A percentile compares a stretch with the other conserved stretches of the same genome.
Evolutionary conservation across 2,329 filamentous ascomycete genomes (phyloP).

Genomic region (Rutstroemia sp.): DNA sequence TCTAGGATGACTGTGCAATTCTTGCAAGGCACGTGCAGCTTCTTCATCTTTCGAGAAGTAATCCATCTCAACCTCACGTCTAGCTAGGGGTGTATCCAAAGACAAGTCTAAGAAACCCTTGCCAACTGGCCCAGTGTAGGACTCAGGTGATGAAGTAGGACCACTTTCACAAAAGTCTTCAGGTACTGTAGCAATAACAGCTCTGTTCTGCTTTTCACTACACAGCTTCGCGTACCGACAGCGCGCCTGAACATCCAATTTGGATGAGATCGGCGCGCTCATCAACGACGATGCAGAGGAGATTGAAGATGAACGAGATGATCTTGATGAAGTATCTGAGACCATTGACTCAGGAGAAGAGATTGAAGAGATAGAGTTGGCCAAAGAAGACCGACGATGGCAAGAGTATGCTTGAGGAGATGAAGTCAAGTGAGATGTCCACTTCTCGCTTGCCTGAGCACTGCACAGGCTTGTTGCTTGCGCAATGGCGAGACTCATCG

Average conservation of each 20-base stretch:
- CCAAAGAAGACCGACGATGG: constrained; percentile 53
- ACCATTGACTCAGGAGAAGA: constrained; percentile 63
- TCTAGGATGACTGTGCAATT: constrained; percentile 48
- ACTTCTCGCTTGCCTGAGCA: constrained; percentile 45
- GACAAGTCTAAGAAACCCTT: constrained; percentile 45
- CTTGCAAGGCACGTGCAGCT: constrained; percentile 51
- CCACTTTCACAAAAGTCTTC: constrained; percentile 47
- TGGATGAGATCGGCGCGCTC: constrained; percentile 49
- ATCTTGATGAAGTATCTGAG: constrained; percentile 48
- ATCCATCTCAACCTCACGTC: constrained; percentile 41
- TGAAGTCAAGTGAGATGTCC: constrained; percentile 39
- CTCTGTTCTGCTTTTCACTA: constrained; percentile 48
- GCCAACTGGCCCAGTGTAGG: constrained; percentile 45
- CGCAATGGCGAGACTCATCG: constrained; percentile 54
- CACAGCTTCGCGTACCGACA: constrained; percentile 52
- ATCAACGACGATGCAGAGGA: constrained; percentile 54
- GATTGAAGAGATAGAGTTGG: constrained; percentile 53
- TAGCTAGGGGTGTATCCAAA: constrained; percentile 40
- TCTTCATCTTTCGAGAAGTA: constrained; percentile 35
- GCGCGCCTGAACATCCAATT: constrained; percentile 55
- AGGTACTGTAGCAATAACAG: constrained; percentile 48
- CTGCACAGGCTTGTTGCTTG: constrained; percentile 42
- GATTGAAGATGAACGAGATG: constrained; percentile 58
- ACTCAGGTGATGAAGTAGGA: constrained; percentile 49
- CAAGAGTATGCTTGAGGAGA: constrained; percentile 46